Base-by-base conservation (phyloP, 2,329 filamentous ascomycete species). In the Alternaria panax region DNA sequence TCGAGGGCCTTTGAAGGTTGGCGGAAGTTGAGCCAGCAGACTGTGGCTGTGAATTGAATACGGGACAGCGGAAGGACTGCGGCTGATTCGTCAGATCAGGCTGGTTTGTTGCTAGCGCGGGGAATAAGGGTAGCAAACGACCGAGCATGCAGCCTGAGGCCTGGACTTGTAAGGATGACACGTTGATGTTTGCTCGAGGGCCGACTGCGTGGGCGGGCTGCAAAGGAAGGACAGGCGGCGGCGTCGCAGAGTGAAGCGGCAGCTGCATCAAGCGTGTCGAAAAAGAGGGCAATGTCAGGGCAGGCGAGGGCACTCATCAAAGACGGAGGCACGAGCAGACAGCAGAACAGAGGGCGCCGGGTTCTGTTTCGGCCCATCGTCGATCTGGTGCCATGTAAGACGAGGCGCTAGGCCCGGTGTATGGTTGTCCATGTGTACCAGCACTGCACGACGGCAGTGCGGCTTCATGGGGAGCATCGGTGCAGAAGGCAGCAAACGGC, bases 151-250 rank as follows among this genome's bases (percentile, higher is more conserved):
- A 42, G 54, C 18, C 38, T 24, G 41, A 45, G 59, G 62, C 45
- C 60, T 58, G 57, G 54, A 46, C 41, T 57, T 24, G 45, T 7
- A 7, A 43, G 54, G 27, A 63, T 57, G 60, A 57, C 60, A 62
- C 50, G 42, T 62, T 59, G 20, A 27, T 51, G 36, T 40, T 43
- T 48, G 50, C 56, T 53, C 18, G 47, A 40, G 43, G 40, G 28
- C 32, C 42, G 27, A 32, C 24, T 20, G 54, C 40, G 22, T 43
- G 32, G 47, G 22, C 32, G 46, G 24, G 27, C 12, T 45, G 38
- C 18, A 51, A 20, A 34, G 54, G 16, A n/a, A n/a, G n/a, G n/a
- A n/a, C n/a, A n/a, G n/a, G n/a, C n/a, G 20, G 22, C 48, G 34
- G 41, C 47, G 36, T 51, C 14, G 40, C 28, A 32, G 45, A 42